A percentile compares a stretch with the other conserved stretches of the same genome.
Evolutionary conservation across 208 protist genomes (phyloP).

Genomic region (Leishmania martiniquensis): DNA sequence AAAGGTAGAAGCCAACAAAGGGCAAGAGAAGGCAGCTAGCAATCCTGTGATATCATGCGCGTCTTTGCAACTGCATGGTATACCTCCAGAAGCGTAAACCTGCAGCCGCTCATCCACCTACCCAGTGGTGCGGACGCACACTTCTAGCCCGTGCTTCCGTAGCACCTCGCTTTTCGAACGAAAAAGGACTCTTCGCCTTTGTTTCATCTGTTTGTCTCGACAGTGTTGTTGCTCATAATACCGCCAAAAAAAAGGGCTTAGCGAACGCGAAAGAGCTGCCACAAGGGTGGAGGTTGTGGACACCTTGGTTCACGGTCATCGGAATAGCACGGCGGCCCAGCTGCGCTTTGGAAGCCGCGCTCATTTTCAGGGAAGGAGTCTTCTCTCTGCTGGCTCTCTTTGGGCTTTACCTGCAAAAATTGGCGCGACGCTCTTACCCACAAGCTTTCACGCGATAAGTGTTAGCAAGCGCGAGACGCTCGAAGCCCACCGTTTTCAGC

Average conservation of each 20-base stretch:
- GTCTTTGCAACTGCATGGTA: not conserved
- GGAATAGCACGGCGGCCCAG: not conserved
- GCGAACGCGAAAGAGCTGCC: not conserved
- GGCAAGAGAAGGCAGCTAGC: not conserved
- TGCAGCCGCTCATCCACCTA: not conserved
- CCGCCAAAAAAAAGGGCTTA: not conserved
- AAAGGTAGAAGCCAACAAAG: not conserved
- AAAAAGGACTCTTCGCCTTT: slow-evolving; percentile 7
- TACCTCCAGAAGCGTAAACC: not conserved
- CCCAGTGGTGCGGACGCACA: not conserved
- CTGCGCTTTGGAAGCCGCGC: not conserved
- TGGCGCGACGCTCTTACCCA: not conserved
- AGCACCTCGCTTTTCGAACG: not conserved
- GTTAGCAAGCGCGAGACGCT: not conserved
- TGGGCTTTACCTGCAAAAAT: not conserved
- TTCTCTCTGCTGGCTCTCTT: not conserved
- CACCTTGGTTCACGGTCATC: not conserved
- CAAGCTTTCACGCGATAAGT: not conserved
- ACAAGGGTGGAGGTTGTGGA: not conserved
- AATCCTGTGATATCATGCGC: not conserved
- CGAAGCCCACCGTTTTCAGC: not conserved
- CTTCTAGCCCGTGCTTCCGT: not conserved
- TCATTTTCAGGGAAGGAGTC: not conserved
- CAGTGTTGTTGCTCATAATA: not conserved
- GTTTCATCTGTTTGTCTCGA: slow-evolving; percentile 10